Evolutionary conservation across 1,139 yeast species (phyloP), one percentile per base, ranked within the genome.

Genomic region (Suhomyces guaymorum): DNA sequence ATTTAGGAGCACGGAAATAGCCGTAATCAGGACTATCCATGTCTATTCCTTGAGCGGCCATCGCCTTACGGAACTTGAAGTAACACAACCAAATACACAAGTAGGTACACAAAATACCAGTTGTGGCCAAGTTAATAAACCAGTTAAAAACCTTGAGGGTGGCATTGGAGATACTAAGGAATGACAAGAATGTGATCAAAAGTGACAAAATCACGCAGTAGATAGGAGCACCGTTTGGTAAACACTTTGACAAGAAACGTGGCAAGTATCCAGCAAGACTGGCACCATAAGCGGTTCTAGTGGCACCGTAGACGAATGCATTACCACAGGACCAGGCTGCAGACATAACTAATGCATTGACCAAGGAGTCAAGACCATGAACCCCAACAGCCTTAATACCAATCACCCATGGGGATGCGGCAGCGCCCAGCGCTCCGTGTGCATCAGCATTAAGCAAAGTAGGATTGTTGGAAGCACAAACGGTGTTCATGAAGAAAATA

Each of bases 41-140:
- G 31, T 51, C 53, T 13, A 50, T 41, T 4, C 66, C 64, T 45
- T 66, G 72, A 6, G 61, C 67, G 10, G 38, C 48, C 43, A 60
- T 55, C 1, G 68, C 69, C 31, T 38, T 52, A 43, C 60, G 58
- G 44, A 65, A 63, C 43, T 61, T 59, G 52, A 64, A 64, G 52
- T 74, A 78, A 36, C 70, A 55, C 46, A 66, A 55, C 55, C 79
- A 73, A 38, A 77, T 69, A 39, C 70, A 62, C 9, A 71, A 61
- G 66, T 78, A 78, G 11, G 78, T 67, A 41, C 75, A 57, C 46
- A 78, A 69, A 30, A 76, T 61, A 8, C 80, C 77, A 16, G 79
- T 75, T 13, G 82, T 78, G 30, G 66, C 54, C 47, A 65, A 59
- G 44, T 63, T 63, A 41, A 63, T 52, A 35, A 65, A 63, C 70